Base-by-base conservation (phyloP, 441 rosid genomes). In the Flueggea neowawraea region DNA sequence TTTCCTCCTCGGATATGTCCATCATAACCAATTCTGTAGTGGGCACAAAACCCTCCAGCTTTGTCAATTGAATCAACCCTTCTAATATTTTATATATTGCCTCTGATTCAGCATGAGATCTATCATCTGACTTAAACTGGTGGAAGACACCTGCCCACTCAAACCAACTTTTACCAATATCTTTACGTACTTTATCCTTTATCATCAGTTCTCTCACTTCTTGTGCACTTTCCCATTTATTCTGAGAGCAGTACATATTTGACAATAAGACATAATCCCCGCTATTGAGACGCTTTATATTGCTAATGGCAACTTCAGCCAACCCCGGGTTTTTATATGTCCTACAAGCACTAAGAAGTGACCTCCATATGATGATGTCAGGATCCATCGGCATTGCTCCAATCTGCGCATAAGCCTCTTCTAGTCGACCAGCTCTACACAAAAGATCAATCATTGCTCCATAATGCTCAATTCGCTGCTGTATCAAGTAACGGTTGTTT, bases 1-100 rank as follows among this genome's bases (percentile, higher is more conserved):
- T 91, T 76, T 91, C 98, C 73, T 87, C 96, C 69, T 87, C 91
- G 12, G 88, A 86, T 0, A 87, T 85, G 75, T 92, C 95, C 95
- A 92, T 87, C 76, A 83, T 72, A 70, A 86, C 96, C 81, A 89
- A 77, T 39, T 87, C 96, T 0, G 84, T 82, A 14, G 73, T 69
- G 16, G 86, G 80, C 54, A 81, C 75, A 71, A 80, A 92, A 6
- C 93, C 95, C 31, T 77, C 80, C 71, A 66, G 62, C 80, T 80
- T 86, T 0, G 83, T 73, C 54, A 55, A 61, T 41, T 63, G 68
- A 39, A 81, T 77, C 70, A 91, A 69, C 48, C 75, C 76, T 66
- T 73, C 81, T 63, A 89, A 67, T 58, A 84, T 64, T 72, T 68
- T 77, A 69, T 82, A 76, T 64, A 89, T 52, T n/a, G 83, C 83